These are phyloP conservation scores for Syzygium syzygioides DNA, from an alignment of 441 rosid species.

Conservation along the genomic window DNA sequence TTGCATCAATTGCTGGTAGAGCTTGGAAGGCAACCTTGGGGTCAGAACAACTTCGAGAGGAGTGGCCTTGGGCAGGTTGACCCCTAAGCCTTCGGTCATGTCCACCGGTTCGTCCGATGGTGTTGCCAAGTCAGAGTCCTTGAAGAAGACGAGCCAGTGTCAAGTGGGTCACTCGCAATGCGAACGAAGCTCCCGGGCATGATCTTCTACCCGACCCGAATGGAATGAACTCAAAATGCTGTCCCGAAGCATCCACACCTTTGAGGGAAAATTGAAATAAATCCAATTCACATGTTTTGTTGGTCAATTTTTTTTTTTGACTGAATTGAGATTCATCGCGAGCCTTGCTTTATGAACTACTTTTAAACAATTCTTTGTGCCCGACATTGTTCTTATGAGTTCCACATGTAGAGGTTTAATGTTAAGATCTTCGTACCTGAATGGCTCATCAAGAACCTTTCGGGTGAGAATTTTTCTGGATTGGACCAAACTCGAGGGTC, in stretches of 20 bases:
- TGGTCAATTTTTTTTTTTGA: neutral
- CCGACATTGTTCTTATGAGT: neutral
- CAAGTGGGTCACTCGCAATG: slow-evolving; percentile 22
- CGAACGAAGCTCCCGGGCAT: slow-evolving; percentile 34
- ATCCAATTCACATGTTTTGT: neutral
- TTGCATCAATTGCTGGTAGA: slow-evolving; percentile 15
- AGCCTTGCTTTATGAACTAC: neutral
- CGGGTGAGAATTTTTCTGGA: slow-evolving; percentile 25
- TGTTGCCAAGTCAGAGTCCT: slow-evolving; percentile 26
- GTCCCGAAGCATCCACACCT: slow-evolving; percentile 21
- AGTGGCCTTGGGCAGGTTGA: slow-evolving; percentile 42
- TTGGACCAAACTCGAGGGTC: slow-evolving; percentile 33
- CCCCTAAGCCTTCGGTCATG: slow-evolving; percentile 35
- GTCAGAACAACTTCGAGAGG: slow-evolving; percentile 36
- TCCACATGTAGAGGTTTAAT: neutral
- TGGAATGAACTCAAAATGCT: slow-evolving; percentile 31
- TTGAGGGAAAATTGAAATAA: neutral
- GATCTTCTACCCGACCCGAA: slow-evolving; percentile 39
- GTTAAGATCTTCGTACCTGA: neutral
- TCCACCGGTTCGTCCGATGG: slow-evolving; percentile 14
- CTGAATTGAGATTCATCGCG: neutral
- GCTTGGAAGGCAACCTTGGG: slow-evolving; percentile 32
- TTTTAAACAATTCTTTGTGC: neutral
- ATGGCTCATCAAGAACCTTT: slow-evolving; percentile 30
- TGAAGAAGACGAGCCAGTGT: slow-evolving; percentile 29